phyloP scores from a whole-genome alignment of 2,329 filamentous ascomycete species.

The Fonsecaea pedrosoi region DNA sequence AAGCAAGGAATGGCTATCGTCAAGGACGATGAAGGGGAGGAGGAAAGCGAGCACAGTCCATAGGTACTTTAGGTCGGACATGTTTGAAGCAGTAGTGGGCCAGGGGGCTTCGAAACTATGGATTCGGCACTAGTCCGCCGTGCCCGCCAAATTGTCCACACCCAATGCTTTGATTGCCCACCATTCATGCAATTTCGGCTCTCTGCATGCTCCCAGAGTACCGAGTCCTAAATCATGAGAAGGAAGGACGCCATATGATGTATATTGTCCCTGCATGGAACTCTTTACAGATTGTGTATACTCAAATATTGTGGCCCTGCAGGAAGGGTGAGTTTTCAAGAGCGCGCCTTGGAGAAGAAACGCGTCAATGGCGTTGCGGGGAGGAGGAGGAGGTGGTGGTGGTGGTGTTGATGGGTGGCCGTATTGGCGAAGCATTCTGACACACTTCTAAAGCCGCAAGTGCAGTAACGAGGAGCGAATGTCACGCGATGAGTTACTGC shows the following conservation, averaged over 20 bases:
- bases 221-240: neutral
- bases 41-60: constrained; percentile 12
- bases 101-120: constrained; percentile 33
- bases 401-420: neutral
- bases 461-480: constrained; percentile 7
- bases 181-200: constrained; percentile 32
- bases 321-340: neutral
- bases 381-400: neutral
- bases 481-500: constrained; percentile 9
- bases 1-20: constrained; percentile 30
- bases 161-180: constrained; percentile 30
- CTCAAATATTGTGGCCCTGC: neutral
- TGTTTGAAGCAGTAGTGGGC: constrained; percentile 27
- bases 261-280: neutral
- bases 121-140: constrained; percentile 25
- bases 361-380: constrained; percentile 8
- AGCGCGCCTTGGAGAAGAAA: neutral
- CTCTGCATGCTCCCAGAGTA: constrained; percentile 6
- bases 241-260: neutral
- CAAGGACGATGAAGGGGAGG: constrained; percentile 23
- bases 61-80: neutral
- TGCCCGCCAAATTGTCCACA: constrained; percentile 13
- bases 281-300: neutral
- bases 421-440: neutral
- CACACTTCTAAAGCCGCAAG: constrained; percentile 10